A percentile compares a stretch with the other conserved stretches of the same genome.
phyloP scores from a whole-genome alignment of 2,329 filamentous ascomycete species.

The Hymenoscyphus occultus region DNA sequence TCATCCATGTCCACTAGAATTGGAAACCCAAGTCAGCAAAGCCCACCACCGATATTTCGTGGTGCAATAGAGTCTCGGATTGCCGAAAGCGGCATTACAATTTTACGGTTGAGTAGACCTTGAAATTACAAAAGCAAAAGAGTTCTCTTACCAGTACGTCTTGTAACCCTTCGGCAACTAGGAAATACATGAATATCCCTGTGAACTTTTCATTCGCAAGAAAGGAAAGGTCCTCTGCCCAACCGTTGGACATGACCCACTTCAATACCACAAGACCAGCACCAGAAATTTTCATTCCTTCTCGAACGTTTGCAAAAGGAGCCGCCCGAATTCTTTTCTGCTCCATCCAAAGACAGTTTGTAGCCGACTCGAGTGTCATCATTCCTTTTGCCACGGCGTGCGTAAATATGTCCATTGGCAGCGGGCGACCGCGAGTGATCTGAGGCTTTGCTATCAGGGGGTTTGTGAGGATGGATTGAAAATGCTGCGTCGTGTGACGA shows the following conservation, averaged over 20 bases:
- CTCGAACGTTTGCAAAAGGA: conserved; percentile 18
- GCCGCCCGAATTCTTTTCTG: conserved; percentile 25
- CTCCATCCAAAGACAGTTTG: conserved; percentile 25
- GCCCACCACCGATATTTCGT: not conserved
- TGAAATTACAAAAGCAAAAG: not conserved
- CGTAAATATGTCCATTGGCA: conserved; percentile 35
- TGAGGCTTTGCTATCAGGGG: conserved; percentile 42
- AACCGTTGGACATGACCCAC: conserved; percentile 34
- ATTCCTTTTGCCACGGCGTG: conserved; percentile 33
- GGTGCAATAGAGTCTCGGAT: not conserved
- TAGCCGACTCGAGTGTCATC: conserved; percentile 32
- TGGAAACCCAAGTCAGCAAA: not conserved
- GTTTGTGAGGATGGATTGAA: conserved; percentile 49
- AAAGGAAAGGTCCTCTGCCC: conserved; percentile 27
- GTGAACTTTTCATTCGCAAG: conserved; percentile 25
- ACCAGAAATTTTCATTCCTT: conserved; percentile 32
- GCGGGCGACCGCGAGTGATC: not conserved
- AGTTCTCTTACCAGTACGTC: conserved; percentile 17
- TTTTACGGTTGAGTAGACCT: not conserved
- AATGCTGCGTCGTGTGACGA: conserved; percentile 42
- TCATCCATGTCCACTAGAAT: conserved; percentile 31
- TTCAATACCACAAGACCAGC: conserved; percentile 34
- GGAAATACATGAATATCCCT: conserved; percentile 30
- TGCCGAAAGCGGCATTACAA: not conserved
- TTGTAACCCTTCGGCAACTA: conserved; percentile 34